Conservation (phyloP, 805 yeast genomes). For the Barnettozyma sucrosica region DNA sequence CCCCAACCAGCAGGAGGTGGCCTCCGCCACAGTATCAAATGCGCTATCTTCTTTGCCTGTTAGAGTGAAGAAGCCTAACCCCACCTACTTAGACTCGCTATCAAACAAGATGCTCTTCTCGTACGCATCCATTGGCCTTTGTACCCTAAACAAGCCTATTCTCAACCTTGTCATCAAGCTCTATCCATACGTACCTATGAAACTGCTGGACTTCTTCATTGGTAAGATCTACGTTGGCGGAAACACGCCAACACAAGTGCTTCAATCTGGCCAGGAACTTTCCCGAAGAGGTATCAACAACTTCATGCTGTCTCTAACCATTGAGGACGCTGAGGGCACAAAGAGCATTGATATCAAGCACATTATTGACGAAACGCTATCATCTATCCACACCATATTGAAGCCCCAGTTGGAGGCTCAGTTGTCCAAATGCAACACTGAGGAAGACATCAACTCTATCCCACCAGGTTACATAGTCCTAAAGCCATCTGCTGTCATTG, state of each 20-base stretch:
- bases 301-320: conserved; percentile 93
- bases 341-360: conserved; percentile 49
- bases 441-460: conserved; percentile 49
- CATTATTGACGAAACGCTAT: conserved; percentile 58
- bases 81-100: conserved; percentile 45
- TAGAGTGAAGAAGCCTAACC: conserved; percentile 8
- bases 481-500: conserved; percentile 86
- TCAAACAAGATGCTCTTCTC: conserved; percentile 53
- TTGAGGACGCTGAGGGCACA: conserved; percentile 86
- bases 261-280: conserved; percentile 61
- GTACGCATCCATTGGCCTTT: conserved; percentile 61
- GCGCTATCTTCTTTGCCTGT: not conserved
- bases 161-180: conserved; percentile 54
- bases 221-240: conserved; percentile 91
- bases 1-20: not conserved
- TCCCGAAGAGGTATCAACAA: conserved; percentile 74
- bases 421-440: conserved; percentile 43
- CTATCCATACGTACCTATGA: conserved; percentile 73
- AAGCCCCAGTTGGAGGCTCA: conserved; percentile 52
- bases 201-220: conserved; percentile 62
- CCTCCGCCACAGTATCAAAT: not conserved
- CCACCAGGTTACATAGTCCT: conserved; percentile 91
- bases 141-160: conserved; percentile 59
- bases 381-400: conserved; percentile 61
- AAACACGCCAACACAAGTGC: conserved; percentile 64